Evolutionary conservation across 116 monocot genomes (phyloP).

Genomic region (Dioscorea cayenensis): DNA sequence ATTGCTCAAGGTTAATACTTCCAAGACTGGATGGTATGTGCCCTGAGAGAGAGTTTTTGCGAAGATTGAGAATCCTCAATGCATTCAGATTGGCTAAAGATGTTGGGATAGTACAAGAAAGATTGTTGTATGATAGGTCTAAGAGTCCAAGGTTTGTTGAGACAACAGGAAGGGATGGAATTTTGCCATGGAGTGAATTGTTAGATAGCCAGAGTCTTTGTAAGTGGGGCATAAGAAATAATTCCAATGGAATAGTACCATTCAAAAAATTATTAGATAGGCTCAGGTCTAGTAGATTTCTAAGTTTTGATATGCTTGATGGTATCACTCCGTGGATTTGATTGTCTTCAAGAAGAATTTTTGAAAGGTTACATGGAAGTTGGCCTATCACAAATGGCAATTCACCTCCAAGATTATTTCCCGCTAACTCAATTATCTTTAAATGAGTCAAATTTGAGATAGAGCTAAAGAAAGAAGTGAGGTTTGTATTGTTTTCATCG

Average conservation of each 20-base stretch:
- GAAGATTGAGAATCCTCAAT: conserved; percentile 18
- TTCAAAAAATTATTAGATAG: conserved; percentile 22
- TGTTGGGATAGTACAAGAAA: conserved; percentile 26
- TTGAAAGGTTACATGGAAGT: conserved; percentile 12
- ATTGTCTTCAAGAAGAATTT: conserved; percentile 26
- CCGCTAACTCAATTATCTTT: conserved; percentile 23
- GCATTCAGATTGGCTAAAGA: conserved; percentile 17
- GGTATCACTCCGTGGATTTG: conserved; percentile 20
- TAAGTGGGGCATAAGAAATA: conserved; percentile 14
- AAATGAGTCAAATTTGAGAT: conserved; percentile 6
- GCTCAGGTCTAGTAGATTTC: conserved; percentile 13
- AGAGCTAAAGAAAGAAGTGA: conserved; percentile 21
- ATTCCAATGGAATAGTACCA: conserved; percentile 20
- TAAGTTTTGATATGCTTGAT: conserved; percentile 17
- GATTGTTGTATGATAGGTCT: conserved; percentile 28
- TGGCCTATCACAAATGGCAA: conserved; percentile 18
- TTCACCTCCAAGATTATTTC: conserved; percentile 19
- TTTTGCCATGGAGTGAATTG: conserved; percentile 21
- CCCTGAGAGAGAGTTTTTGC: conserved; percentile 16
- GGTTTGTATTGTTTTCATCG: conserved; percentile 18
- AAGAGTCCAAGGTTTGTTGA: conserved; percentile 15
- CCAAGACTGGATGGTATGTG: conserved; percentile 25
- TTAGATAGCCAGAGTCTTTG: conserved; percentile 28
- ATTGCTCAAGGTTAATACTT: conserved; percentile 13
- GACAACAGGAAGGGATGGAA: conserved; percentile 13